Evolutionary conservation across 75 land plant genomes (phyloP), one percentile per base, ranked within the genome.

Genomic region (Selaginella moellendorffii): DNA sequence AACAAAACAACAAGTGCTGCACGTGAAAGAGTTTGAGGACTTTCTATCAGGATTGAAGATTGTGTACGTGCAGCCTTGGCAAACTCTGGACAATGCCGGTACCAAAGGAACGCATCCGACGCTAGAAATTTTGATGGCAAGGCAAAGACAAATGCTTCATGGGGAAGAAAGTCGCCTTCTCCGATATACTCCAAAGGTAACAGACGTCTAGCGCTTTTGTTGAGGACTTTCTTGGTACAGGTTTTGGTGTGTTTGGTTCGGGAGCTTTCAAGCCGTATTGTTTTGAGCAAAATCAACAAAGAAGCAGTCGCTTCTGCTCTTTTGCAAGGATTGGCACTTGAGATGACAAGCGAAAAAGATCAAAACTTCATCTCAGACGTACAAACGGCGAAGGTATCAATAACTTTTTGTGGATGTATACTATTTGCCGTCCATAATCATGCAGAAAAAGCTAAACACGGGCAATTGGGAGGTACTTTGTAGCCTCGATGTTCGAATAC

Each of bases 1-100:
- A 52, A 69, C 71, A 5, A 28, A 62, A 19, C 23, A 27, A 24
- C 71, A 69, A 69, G 65, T 69, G 14, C 54, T 56, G 9, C 65
- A 62, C 62, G 71, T 69, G 53, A 69, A 63, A 26, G 30, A 69
- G 0, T 69, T 69, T 69, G 65, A 69, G 22, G 54, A 61, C n/a
- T 62, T 26, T 46, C 52, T 69, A 22, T 30, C 25, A 0, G 65
- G 60, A 26, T 1, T 69, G 25, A 61, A 62, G 1, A 62, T 61
- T 2, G 42, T 62, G 5, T 69, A 56, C 62, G 65, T 63, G 54
- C 53, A 62, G 9, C 71, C 71, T 21, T 31, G 31, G 23, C 54
- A 69, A 0, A 56, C 2, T 18, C 9, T 26, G 31, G 30, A 62
- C 9, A 8, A 28, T 5, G 2, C 26, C 5, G 64, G 64, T 2